A percentile compares a stretch with the other conserved stretches of the same genome.
Conservation (phyloP, 2,329 filamentous ascomycete species). For the Phyllosticta paracitricarpa region DNA sequence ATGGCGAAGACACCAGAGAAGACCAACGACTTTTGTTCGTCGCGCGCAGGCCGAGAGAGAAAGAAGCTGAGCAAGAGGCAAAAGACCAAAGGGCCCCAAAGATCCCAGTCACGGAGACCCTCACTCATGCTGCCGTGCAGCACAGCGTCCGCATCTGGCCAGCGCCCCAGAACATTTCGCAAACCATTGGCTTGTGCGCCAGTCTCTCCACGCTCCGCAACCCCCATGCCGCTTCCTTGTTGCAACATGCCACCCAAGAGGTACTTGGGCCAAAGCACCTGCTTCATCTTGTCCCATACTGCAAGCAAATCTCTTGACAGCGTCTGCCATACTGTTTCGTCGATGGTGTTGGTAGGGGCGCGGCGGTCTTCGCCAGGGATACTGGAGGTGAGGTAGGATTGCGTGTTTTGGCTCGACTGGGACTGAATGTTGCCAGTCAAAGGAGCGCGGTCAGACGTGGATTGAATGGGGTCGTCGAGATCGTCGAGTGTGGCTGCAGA, state of each 20-base stretch:
- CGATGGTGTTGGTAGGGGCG: constrained; percentile 85
- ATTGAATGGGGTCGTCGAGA: constrained; percentile 74
- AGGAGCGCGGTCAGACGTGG: constrained; percentile 63
- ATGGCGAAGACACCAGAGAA: constrained; percentile 96
- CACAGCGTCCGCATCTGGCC: constrained; percentile 58
- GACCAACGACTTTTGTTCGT: constrained; percentile 74
- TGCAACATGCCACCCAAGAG: constrained; percentile 61
- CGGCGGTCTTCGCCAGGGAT: constrained; percentile 89
- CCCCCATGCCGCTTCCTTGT: constrained; percentile 46
- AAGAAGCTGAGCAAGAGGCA: constrained; percentile 81
- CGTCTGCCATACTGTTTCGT: constrained; percentile 97
- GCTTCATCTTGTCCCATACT: constrained; percentile 96
- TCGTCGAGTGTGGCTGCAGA: constrained; percentile 71
- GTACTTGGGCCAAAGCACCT: constrained; percentile 94
- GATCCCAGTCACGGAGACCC: constrained; percentile 89
- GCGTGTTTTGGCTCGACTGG: constrained; percentile 47
- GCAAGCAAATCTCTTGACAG: constrained; percentile 81
- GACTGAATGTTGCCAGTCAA: constrained; percentile 75
- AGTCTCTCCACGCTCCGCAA: constrained; percentile 47
- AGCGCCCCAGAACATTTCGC: constrained; percentile 49
- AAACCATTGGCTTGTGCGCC: constrained; percentile 33
- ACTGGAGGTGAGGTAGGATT: constrained; percentile 75
- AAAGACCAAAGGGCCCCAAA: constrained; percentile 93
- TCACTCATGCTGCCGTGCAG: constrained; percentile 70
- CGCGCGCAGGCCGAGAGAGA: constrained; percentile 69